phyloP scores from a whole-genome alignment of 2,329 filamentous ascomycete genomes.

The Coniochaeta sp. region DNA sequence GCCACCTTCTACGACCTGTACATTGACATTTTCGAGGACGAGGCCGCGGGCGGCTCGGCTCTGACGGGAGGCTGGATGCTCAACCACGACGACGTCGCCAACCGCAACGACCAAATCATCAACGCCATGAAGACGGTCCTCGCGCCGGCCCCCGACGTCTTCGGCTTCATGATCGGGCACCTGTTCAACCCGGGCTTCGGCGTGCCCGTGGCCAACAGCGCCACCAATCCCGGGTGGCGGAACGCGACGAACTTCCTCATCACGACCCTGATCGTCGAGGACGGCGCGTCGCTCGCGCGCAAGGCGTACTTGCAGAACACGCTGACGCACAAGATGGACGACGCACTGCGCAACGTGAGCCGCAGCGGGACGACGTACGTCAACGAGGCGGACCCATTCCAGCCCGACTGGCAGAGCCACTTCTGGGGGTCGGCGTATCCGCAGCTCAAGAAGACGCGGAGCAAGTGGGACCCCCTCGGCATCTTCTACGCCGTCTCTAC shows the following conservation, averaged over 20 bases:
- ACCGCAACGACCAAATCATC: slow-evolving; percentile 26
- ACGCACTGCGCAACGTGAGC: slow-evolving; percentile 26
- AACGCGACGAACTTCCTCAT: slow-evolving; percentile 27
- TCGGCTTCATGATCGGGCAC: slow-evolving; percentile 27
- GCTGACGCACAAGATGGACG: slow-evolving; percentile 28
- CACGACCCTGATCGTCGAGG: slow-evolving; percentile 21
- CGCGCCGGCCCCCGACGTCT: slow-evolving; percentile 11
- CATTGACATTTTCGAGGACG: slow-evolving; percentile 27
- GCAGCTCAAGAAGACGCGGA: slow-evolving; percentile 27
- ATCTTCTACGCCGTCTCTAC: slow-evolving; percentile 35
- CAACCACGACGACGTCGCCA: slow-evolving; percentile 24
- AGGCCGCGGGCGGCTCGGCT: slow-evolving; percentile 22
- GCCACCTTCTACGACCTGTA: slow-evolving; percentile 28
- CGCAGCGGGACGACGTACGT: slow-evolving; percentile 33
- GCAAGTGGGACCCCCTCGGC: slow-evolving; percentile 32
- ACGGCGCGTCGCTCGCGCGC: slow-evolving; percentile 31
- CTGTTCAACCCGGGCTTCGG: slow-evolving; percentile 29
- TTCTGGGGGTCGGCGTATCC: slow-evolving; percentile 34
- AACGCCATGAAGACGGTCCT: slow-evolving; percentile 24
- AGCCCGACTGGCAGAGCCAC: slow-evolving; percentile 26
- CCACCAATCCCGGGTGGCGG: slow-evolving; percentile 30
- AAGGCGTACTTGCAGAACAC: slow-evolving; percentile 31
- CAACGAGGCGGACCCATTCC: slow-evolving; percentile 29
- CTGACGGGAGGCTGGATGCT: slow-evolving; percentile 31
- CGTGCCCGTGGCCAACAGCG: slow-evolving; percentile 25